phyloP scores from a whole-genome alignment of 176 grass and related monocot genomes.

The Areca catechu region DNA sequence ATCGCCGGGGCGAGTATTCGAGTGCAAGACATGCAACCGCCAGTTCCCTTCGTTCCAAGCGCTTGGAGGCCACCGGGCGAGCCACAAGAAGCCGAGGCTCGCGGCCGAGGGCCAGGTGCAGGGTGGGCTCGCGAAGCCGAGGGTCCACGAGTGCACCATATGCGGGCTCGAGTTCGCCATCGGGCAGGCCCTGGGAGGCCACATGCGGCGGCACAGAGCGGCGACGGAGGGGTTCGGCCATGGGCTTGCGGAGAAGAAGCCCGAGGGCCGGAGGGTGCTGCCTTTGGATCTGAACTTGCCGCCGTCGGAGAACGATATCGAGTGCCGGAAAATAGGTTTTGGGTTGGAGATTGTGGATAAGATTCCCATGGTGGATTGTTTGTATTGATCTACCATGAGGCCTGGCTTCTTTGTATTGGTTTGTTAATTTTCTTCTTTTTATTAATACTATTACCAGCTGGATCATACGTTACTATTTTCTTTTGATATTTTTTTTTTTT shows the following conservation, averaged over 20 bases:
- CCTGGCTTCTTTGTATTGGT: no score
- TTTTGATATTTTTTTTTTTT: no score
- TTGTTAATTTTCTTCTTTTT: no score
- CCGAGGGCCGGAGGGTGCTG: constrained; percentile 22
- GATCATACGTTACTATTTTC: no score
- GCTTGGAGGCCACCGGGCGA: constrained; percentile 78
- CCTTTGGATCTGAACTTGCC: constrained; percentile 70
- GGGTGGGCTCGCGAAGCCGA: constrained; percentile 11
- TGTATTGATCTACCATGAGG: no score
- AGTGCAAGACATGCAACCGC: constrained; percentile 91
- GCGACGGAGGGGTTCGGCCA: constrained; percentile 16
- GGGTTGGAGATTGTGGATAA: no score
- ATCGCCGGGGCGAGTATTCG: constrained; percentile 44
- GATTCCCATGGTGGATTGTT: no score
- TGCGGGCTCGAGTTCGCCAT: constrained; percentile 79
- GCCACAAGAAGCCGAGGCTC: constrained; percentile 53
- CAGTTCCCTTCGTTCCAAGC: constrained; percentile 90
- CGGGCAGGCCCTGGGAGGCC: constrained; percentile 78
- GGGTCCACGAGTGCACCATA: constrained; percentile 65
- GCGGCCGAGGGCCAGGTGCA: neutral
- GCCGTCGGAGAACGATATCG: constrained; percentile 53
- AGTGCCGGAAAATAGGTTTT: neutral
- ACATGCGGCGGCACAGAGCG: constrained; percentile 73
- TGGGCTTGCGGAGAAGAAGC: neutral
- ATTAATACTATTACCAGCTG: no score